Conservation (phyloP, 2,329 filamentous ascomycete species). For the Epichloe aotearoae region DNA sequence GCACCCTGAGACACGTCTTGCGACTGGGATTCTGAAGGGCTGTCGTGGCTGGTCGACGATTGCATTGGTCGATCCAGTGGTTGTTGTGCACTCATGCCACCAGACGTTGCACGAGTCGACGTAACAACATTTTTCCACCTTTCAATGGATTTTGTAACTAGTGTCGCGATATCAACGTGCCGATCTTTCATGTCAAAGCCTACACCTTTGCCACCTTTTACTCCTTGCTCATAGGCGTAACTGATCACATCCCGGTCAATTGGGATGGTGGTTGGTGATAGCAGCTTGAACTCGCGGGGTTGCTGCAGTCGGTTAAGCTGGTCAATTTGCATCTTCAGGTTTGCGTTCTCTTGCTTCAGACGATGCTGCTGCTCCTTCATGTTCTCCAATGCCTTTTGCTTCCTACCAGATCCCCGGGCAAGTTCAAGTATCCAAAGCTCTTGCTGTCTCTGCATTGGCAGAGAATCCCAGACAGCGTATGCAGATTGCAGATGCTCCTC, state of each 20-base stretch:
- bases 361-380: constrained; percentile 36
- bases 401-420: constrained; percentile 44
- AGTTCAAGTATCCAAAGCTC: constrained; percentile 51
- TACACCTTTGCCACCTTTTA: constrained; percentile 25
- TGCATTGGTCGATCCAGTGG: constrained; percentile 26
- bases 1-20: constrained; percentile 12
- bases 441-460: constrained; percentile 41
- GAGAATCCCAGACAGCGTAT: constrained; percentile 60
- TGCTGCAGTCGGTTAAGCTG: constrained; percentile 46
- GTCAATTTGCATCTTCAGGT: constrained; percentile 45
- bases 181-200: constrained; percentile 38
- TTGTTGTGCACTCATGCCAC: constrained; percentile 37
- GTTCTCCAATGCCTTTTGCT: constrained; percentile 40
- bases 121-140: constrained; percentile 49
- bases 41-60: constrained; percentile 10
- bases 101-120: constrained; percentile 29
- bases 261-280: constrained; percentile 37
- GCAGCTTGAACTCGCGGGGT: constrained; percentile 43
- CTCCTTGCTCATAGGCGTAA: constrained; percentile 31
- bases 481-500: constrained; percentile 64
- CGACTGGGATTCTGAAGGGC: constrained; percentile 12
- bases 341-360: constrained; percentile 42
- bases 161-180: constrained; percentile 35
- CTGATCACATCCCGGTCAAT: constrained; percentile 35
- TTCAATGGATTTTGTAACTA: constrained; percentile 42